A percentile compares a stretch with the other conserved stretches of the same genome.
These are phyloP conservation scores for Medicago ruthenica DNA, from an alignment of 306 rosid species.

Conservation along the genomic window DNA sequence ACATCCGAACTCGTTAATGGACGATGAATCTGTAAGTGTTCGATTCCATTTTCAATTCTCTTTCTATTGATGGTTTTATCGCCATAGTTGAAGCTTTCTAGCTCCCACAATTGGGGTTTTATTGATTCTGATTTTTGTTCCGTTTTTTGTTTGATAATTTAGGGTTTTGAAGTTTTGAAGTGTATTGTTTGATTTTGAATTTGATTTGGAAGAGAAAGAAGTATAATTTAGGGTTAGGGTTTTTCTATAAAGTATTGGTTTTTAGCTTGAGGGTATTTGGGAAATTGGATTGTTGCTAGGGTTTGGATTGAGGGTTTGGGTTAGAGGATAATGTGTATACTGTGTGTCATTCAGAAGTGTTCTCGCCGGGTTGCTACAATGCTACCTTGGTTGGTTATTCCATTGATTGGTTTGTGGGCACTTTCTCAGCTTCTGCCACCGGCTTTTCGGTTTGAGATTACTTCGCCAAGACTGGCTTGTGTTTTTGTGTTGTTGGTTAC, in stretches of 20 bases:
- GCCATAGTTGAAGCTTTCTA: constrained; percentile 33
- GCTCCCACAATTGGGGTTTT: constrained; percentile 42
- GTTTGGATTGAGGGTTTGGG: constrained; percentile 20
- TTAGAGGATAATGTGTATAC: constrained; percentile 99
- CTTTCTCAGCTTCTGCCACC: constrained; percentile 99
- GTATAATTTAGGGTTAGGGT: constrained; percentile 56
- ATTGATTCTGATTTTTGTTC: constrained; percentile 19
- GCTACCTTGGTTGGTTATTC: constrained; percentile 99
- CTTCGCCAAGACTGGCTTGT: constrained; percentile 92
- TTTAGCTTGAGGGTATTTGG: constrained; percentile 16
- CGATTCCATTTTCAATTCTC: constrained; percentile 36
- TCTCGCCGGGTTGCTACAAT: constrained; percentile 99
- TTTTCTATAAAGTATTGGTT: constrained; percentile 52
- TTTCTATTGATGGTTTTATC: constrained; percentile 47
- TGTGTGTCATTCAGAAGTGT: constrained; percentile 99
- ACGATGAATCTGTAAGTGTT: constrained; percentile 59
- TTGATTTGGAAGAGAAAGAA: constrained; percentile 46
- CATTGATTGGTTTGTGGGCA: constrained; percentile 92
- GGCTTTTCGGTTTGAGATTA: constrained; percentile 91
- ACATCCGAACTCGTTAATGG: constrained; percentile 48
- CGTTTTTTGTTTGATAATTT: constrained; percentile 41
- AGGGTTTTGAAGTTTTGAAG: constrained; percentile 69
- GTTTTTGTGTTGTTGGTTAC: constrained; percentile 90
- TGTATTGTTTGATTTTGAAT: constrained; percentile 42
- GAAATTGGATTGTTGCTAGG: constrained; percentile 38